Percentiles rank a stretch among this genome's conserved stretches.
These are phyloP conservation scores for Castanea mollissima DNA, from an alignment of 306 rosid genomes.

Conservation along the genomic window DNA sequence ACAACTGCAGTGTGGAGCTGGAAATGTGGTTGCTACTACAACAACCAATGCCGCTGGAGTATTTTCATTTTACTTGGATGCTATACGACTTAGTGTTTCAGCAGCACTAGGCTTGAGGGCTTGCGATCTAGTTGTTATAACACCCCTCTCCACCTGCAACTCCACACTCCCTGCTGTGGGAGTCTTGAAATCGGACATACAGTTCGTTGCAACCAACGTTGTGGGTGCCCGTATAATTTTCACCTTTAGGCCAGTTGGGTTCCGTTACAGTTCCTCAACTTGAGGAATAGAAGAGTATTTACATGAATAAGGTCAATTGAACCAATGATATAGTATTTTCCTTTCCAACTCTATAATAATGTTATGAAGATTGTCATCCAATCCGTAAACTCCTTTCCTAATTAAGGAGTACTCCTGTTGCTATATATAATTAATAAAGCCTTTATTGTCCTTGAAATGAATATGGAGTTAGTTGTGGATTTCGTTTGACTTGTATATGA, in stretches of 20 bases:
- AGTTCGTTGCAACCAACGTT: neutral
- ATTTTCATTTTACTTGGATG: slow-evolving; percentile 26
- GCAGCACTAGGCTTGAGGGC: neutral
- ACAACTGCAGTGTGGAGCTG: slow-evolving; percentile 29
- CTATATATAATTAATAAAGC: neutral
- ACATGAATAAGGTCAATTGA: neutral
- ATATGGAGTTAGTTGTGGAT: too few species aligned
- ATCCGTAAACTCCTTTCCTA: neutral
- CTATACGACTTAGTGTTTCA: slow-evolving; percentile 10
- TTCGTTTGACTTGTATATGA: too few species aligned
- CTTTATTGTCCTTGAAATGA: neutral
- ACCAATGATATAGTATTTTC: neutral
- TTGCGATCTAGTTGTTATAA: slow-evolving; percentile 30
- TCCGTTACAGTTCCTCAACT: neutral
- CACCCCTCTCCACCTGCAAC: slow-evolving; percentile 38
- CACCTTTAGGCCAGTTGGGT: slow-evolving; percentile 19
- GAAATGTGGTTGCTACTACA: slow-evolving; percentile 24
- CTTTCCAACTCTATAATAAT: neutral
- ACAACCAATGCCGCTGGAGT: slow-evolving; percentile 21
- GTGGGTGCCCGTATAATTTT: neutral
- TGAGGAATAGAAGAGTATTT: too few species aligned
- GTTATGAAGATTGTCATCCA: neutral
- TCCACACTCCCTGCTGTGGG: slow-evolving; percentile 21
- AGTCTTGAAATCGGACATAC: neutral
- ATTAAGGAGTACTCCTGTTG: neutral